Percentiles rank a stretch among this genome's conserved stretches.
These are phyloP conservation scores for Ustilago bromivora DNA, from an alignment of 1,284 basidiomycete genomes.

Conservation along the genomic window DNA sequence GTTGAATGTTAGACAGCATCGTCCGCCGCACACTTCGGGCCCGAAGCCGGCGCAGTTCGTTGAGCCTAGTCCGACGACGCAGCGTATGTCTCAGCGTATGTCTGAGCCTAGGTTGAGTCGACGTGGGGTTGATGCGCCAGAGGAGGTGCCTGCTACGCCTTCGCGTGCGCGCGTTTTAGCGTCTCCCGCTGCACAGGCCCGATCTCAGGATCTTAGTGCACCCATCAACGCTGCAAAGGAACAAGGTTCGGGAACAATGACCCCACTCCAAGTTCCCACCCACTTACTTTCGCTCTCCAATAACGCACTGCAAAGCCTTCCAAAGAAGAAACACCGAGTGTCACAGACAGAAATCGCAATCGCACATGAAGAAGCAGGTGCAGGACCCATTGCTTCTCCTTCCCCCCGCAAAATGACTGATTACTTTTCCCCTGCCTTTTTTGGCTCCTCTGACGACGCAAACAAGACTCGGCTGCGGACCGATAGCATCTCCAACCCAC, in stretches of 20 bases:
- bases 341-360: slow-evolving; percentile 44
- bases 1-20: slow-evolving; percentile 32
- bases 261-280: slow-evolving; percentile 20
- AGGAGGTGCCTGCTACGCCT: slow-evolving; percentile 12
- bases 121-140: slow-evolving; percentile 1
- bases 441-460: neutral
- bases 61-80: slow-evolving; percentile 43
- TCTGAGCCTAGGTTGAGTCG: slow-evolving; percentile 24
- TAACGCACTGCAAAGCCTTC: slow-evolving; percentile 32
- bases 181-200: neutral
- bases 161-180: slow-evolving; percentile 13
- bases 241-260: neutral
- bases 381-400: slow-evolving; percentile 42
- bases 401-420: slow-evolving; percentile 44
- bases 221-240: neutral
- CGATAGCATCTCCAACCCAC: slow-evolving; percentile 35
- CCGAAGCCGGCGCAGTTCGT: slow-evolving; percentile 34
- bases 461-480: slow-evolving; percentile 11
- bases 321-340: slow-evolving; percentile 52
- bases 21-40: slow-evolving; percentile 38
- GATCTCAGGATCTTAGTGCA: neutral
- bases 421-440: slow-evolving; percentile 24
- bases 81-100: slow-evolving; percentile 32
- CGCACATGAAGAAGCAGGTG: slow-evolving; percentile 52
- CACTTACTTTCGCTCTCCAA: slow-evolving; percentile 7